Conservation (phyloP, 192 early-diverging fungal genomes). For the Rhizophagus clarus region DNA sequence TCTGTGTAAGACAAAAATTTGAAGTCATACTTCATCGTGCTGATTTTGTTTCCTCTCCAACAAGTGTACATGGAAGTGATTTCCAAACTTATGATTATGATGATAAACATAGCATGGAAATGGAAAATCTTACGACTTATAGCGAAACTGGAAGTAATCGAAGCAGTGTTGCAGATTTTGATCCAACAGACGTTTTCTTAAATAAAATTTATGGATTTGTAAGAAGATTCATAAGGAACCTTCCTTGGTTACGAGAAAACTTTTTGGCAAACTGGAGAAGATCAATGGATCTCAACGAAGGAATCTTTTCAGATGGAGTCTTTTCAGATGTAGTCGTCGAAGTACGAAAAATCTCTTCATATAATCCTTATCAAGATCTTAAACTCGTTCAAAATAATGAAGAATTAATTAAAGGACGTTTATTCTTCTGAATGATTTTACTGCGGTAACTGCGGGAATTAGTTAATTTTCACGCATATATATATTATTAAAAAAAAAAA, state of each 20-base stretch:
- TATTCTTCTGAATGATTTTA: not conserved
- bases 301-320: not conserved
- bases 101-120: not conserved
- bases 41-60: not conserved
- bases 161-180: not conserved
- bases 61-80: not conserved
- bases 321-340: not conserved
- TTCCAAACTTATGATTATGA: not conserved
- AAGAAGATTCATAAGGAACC: not conserved
- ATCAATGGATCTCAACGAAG: not conserved
- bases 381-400: not conserved
- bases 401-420: not conserved
- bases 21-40: not conserved
- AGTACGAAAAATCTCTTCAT: not conserved
- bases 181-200: not conserved
- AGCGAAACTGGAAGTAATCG: not conserved
- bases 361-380: not conserved
- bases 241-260: slow-evolving; percentile 15
- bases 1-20: not conserved
- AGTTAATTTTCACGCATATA: not conserved
- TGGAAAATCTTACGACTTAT: not conserved
- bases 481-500: not conserved
- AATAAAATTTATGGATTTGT: slow-evolving; percentile 8
- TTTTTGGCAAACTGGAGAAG: not conserved
- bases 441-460: not conserved